Conservation (phyloP, 2,329 filamentous ascomycete genomes). For the Trichocomaceae sp. region DNA sequence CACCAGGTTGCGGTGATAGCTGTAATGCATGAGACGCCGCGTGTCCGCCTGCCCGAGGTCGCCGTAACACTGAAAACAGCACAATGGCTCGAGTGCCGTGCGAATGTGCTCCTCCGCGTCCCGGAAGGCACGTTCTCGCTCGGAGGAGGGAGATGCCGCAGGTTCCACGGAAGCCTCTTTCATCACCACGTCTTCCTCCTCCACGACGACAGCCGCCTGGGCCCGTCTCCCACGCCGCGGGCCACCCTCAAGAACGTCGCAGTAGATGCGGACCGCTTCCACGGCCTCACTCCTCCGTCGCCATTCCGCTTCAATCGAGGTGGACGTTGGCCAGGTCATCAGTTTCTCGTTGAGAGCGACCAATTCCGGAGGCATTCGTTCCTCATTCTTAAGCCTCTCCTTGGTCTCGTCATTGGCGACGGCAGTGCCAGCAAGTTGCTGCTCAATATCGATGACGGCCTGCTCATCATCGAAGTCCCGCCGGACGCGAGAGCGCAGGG, state of each 20-base stretch:
- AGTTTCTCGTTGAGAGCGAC: slow-evolving; percentile 15
- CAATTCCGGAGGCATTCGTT: slow-evolving; percentile 9
- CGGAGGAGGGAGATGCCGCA: too few relatives aligned
- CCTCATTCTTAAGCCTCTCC: slow-evolving; percentile 9
- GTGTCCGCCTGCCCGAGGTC: not conserved
- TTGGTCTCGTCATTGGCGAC: slow-evolving; percentile 16
- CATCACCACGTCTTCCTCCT: slow-evolving; percentile 1
- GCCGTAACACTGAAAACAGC: slow-evolving; percentile 7
- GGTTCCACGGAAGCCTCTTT: too few relatives aligned
- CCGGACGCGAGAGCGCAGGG: slow-evolving; percentile 10
- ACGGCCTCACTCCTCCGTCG: slow-evolving; percentile 13
- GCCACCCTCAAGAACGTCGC: slow-evolving; percentile 11
- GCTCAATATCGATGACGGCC: slow-evolving; percentile 16
- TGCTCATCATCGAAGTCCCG: slow-evolving; percentile 15
- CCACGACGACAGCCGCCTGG: not conserved
- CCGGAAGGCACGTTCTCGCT: not conserved
- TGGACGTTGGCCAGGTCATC: slow-evolving; percentile 12
- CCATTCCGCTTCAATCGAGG: slow-evolving; percentile 16
- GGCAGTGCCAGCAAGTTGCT: slow-evolving; percentile 15
- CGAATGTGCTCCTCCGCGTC: not conserved
- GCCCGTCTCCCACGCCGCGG: slow-evolving; percentile 5
- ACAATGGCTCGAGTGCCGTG: not conserved
- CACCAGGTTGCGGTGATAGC: slow-evolving; percentile 3
- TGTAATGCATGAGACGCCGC: slow-evolving; percentile 1
- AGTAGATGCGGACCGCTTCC: slow-evolving; percentile 14